phyloP scores from a whole-genome alignment of 805 yeast genomes.

The Zygotorulaspora danielsina region DNA sequence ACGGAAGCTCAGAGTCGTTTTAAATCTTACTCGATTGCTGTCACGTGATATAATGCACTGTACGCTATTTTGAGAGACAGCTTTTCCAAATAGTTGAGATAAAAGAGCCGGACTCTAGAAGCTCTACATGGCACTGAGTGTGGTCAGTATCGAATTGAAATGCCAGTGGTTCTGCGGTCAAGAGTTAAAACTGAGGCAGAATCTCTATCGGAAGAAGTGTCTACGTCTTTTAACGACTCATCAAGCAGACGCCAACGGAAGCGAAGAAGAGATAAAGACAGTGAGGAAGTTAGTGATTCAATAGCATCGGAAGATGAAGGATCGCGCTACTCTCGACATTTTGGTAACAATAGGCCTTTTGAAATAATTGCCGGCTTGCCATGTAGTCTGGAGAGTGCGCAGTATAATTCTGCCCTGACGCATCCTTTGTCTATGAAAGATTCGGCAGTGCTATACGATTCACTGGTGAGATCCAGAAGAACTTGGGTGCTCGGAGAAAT shows the following conservation, averaged over 20 bases:
- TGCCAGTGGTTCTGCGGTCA: constrained; percentile 17
- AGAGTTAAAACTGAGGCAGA: constrained; percentile 8
- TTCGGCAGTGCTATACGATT: constrained; percentile 64
- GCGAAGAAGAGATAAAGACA: constrained; percentile 23
- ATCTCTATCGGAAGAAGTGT: constrained; percentile 5
- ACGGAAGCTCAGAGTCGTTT: too few relatives aligned
- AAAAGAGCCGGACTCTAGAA: too few relatives aligned
- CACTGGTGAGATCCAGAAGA: constrained; percentile 69
- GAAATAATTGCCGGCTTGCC: constrained; percentile 65
- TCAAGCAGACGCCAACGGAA: constrained; percentile 15
- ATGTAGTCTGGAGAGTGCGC: constrained; percentile 56
- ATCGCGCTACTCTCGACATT: constrained; percentile 8
- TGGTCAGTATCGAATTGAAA: too few relatives aligned
- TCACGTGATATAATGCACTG: too few relatives aligned
- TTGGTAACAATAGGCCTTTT: constrained; percentile 49
- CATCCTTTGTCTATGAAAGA: constrained; percentile 69
- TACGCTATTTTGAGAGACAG: too few relatives aligned
- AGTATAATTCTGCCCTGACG: constrained; percentile 48
- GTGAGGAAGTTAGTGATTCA: constrained; percentile 13
- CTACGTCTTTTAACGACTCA: constrained; percentile 3
- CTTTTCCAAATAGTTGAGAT: background rate
- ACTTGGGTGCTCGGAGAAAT: constrained; percentile 61
- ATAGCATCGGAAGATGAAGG: constrained; percentile 10
- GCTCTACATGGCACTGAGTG: too few relatives aligned
- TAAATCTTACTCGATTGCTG: too few relatives aligned